phyloP scores from a whole-genome alignment of 2,329 filamentous ascomycete species.

The Alternaria viburni region DNA sequence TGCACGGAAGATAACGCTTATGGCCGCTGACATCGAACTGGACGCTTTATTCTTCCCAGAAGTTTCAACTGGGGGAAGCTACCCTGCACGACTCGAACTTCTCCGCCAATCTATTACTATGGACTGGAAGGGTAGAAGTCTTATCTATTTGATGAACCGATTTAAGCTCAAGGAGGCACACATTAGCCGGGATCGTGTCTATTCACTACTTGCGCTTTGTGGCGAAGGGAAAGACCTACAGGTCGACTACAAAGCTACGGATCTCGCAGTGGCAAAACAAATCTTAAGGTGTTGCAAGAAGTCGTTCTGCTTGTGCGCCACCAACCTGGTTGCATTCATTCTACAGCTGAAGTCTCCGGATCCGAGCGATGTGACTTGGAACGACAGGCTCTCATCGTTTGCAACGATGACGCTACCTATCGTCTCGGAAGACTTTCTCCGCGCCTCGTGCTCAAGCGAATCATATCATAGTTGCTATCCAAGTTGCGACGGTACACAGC shows the following conservation, averaged over 20 bases:
- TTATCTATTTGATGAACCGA: background rate
- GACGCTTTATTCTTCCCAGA: background rate
- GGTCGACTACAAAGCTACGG: background rate
- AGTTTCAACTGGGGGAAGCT: background rate
- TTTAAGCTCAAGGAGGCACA: background rate
- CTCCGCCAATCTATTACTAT: background rate
- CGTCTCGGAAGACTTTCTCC: background rate
- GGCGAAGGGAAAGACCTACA: background rate
- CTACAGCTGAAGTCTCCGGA: background rate
- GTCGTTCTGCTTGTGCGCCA: background rate
- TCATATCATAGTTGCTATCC: background rate
- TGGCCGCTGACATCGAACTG: background rate
- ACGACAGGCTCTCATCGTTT: background rate
- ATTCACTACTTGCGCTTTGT: background rate
- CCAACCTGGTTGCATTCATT: background rate
- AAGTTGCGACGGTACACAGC: background rate
- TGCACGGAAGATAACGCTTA: background rate
- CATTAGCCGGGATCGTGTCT: background rate
- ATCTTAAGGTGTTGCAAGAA: background rate
- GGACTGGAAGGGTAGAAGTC: background rate
- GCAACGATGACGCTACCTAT: background rate
- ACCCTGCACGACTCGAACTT: background rate
- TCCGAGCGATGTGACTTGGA: background rate
- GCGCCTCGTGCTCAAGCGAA: background rate
- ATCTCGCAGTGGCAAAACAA: background rate